A percentile compares a stretch with the other conserved stretches of the same genome.
Conservation (phyloP, 2,329 filamentous ascomycete species). For the Septoria petroselini region DNA sequence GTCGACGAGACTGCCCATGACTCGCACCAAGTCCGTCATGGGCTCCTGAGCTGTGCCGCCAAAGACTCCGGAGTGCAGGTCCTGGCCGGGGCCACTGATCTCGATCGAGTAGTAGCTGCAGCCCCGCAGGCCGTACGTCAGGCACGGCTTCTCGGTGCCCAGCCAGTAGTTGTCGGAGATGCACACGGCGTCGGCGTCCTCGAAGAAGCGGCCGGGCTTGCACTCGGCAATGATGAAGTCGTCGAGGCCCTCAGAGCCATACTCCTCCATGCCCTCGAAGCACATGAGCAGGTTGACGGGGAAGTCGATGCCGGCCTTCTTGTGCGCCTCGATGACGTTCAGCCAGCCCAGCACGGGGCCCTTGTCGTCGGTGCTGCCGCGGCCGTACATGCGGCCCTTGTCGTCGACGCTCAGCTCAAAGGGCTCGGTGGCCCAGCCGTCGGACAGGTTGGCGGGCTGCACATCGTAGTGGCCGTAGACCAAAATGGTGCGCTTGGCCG, state of each 20-base stretch:
- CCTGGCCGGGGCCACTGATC: conserved; percentile 84
- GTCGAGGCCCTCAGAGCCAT: conserved; percentile 92
- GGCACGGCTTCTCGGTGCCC: conserved; percentile 94
- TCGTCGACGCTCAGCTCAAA: conserved; percentile 85
- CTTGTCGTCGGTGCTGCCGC: conserved; percentile 96
- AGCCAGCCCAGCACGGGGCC: conserved; percentile 95
- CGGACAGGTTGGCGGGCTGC: conserved; percentile 86
- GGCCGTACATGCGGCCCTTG: conserved; percentile 92
- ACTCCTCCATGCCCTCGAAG: conserved; percentile 99
- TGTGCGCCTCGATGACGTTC: conserved; percentile 96
- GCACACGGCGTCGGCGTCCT: conserved; percentile 91
- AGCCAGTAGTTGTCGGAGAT: conserved; percentile 99
- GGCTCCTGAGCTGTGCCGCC: conserved; percentile 95
- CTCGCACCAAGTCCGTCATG: conserved; percentile 88
- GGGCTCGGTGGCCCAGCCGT: conserved; percentile 94
- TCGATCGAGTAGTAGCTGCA: conserved; percentile 97
- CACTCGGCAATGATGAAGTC: conserved; percentile 90
- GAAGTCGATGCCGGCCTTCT: conserved; percentile 89
- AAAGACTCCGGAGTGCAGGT: conserved; percentile 95
- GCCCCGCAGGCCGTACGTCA: conserved; percentile 94
- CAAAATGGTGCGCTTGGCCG: conserved; percentile 88
- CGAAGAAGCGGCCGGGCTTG: conserved; percentile 76
- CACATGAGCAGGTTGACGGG: conserved; percentile 98
- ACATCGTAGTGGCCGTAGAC: conserved; percentile 99
- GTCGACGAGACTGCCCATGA: conserved; percentile 83